Evolutionary conservation across 2,329 filamentous ascomycete species (phyloP).

Genomic region (Hymenotorrendiella dingleyae): DNA sequence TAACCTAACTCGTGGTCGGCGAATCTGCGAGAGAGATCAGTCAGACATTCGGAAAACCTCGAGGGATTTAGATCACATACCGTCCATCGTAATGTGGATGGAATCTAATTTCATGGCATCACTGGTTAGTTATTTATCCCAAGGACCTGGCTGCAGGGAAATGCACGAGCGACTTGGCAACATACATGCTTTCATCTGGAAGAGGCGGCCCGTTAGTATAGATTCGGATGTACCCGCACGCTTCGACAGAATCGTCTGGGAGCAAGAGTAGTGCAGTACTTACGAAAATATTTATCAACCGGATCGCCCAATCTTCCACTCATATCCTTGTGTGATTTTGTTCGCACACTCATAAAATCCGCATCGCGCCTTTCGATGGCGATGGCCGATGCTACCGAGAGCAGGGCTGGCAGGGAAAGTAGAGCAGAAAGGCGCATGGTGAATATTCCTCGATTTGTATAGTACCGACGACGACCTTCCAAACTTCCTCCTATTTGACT

Average conservation of each 20-base stretch:
- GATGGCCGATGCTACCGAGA: conserved; percentile 20
- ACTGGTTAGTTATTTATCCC: conserved; percentile 1
- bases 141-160: neutral
- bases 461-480: too few relatives aligned
- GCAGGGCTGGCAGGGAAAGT: conserved; percentile 19
- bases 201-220: conserved; percentile 11
- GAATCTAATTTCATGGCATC: conserved; percentile 24
- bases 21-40: conserved; percentile 28
- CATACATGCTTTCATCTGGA: conserved; percentile 29
- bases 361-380: conserved; percentile 27
- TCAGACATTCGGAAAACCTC: neutral
- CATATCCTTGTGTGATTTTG: conserved; percentile 28
- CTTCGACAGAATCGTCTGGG: too few relatives aligned
- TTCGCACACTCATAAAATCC: conserved; percentile 27
- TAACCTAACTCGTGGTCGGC: conserved; percentile 35
- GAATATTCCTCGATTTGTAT: too few relatives aligned
- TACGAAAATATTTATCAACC: conserved; percentile 35
- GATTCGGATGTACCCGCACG: conserved; percentile 22
- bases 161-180: conserved; percentile 1
- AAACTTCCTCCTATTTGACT: too few relatives aligned
- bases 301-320: conserved; percentile 27
- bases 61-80: conserved; percentile 21
- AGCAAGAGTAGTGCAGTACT: conserved; percentile 31
- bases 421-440: conserved; percentile 27
- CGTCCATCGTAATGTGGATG: conserved; percentile 35